phyloP scores from a whole-genome alignment of 805 yeast genomes.

The Komagataella pseudopastoris region DNA sequence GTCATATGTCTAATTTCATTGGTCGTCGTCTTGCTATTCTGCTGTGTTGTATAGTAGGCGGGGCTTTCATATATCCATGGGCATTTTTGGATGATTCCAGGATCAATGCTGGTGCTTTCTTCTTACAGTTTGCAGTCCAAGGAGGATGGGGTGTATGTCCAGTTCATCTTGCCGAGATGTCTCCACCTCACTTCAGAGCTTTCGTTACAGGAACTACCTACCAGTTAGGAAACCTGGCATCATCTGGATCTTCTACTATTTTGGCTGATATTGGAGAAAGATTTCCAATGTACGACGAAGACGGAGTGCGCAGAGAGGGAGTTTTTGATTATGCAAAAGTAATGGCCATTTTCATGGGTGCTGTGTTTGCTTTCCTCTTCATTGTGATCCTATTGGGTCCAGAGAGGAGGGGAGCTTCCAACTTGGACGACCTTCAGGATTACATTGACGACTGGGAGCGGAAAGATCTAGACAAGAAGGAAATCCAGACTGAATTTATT shows the following conservation, averaged over 20 bases:
- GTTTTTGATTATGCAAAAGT: slow-evolving; percentile 51
- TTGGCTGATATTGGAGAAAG: slow-evolving; percentile 47
- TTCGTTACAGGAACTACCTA: slow-evolving; percentile 52
- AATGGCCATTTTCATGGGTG: slow-evolving; percentile 58
- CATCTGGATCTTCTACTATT: slow-evolving; percentile 60
- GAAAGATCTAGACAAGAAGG: not conserved
- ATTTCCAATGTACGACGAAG: slow-evolving; percentile 35
- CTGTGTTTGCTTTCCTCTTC: slow-evolving; percentile 41
- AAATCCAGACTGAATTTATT: not conserved
- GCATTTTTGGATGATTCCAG: slow-evolving; percentile 32
- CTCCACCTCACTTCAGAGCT: slow-evolving; percentile 50
- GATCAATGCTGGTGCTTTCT: slow-evolving; percentile 46
- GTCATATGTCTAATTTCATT: slow-evolving; percentile 37
- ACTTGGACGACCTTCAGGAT: not conserved
- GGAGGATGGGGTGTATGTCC: slow-evolving; percentile 65
- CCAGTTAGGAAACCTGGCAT: slow-evolving; percentile 55
- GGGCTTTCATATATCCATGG: slow-evolving; percentile 44
- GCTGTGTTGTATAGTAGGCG: slow-evolving; percentile 39
- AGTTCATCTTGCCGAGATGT: slow-evolving; percentile 44
- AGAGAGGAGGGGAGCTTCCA: slow-evolving; percentile 19
- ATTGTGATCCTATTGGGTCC: slow-evolving; percentile 42
- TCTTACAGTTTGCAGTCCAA: slow-evolving; percentile 50
- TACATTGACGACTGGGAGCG: not conserved
- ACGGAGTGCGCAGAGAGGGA: slow-evolving; percentile 5
- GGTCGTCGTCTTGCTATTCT: slow-evolving; percentile 45